Conservation (phyloP, 805 yeast species). For the Saccharomycopsis guyanensis region DNA sequence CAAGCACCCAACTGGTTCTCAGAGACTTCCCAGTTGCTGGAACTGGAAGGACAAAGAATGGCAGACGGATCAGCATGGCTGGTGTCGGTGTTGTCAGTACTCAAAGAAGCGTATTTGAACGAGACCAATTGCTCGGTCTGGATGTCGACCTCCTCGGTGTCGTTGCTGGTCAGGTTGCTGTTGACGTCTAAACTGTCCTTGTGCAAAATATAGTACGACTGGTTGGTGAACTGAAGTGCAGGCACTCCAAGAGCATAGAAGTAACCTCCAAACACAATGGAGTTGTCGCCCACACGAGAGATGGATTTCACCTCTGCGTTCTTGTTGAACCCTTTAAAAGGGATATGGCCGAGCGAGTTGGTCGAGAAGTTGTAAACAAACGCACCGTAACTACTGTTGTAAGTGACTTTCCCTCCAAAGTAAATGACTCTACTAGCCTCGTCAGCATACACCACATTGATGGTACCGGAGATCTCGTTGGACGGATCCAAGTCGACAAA, state of each 20-base stretch:
- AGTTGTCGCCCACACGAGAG: constrained; percentile 36
- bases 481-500: constrained; percentile 17
- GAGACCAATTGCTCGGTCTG: constrained; percentile 58
- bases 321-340: constrained; percentile 71
- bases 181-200: constrained; percentile 16
- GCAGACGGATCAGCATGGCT: constrained; percentile 27
- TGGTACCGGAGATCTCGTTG: constrained; percentile 28
- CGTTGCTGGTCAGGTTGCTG: constrained; percentile 28
- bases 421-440: constrained; percentile 43
- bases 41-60: constrained; percentile 52
- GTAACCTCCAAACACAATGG: constrained; percentile 72
- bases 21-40: constrained; percentile 44
- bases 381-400: constrained; percentile 46
- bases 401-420: constrained; percentile 73
- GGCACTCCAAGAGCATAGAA: constrained; percentile 56
- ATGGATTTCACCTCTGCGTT: constrained; percentile 58
- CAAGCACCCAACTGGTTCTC: constrained; percentile 54
- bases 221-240: constrained; percentile 29
- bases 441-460: constrained; percentile 43
- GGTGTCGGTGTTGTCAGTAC: constrained; percentile 36
- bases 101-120: constrained; percentile 46
- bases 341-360: constrained; percentile 37
- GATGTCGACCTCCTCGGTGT: constrained; percentile 33
- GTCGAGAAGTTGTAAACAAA: constrained; percentile 52
- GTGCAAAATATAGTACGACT: constrained; percentile 21